Conservation (phyloP, 257 asterid genomes). For the Fraxinus anomala region DNA sequence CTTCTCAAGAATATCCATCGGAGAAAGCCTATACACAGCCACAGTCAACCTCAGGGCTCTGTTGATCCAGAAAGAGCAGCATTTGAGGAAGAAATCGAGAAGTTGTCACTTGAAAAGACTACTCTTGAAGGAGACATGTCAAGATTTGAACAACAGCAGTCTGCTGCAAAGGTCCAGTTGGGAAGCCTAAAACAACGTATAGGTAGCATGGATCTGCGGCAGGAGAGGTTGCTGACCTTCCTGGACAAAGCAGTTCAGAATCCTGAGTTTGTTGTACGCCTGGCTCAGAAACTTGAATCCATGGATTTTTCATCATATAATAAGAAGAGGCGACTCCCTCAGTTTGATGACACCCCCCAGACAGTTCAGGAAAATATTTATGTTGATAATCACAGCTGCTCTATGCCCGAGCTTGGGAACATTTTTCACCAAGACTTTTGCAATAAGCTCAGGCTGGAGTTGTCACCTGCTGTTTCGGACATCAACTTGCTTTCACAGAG, state of each 20-base stretch:
- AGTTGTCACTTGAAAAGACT: constrained; percentile 68
- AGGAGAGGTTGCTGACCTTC: constrained; percentile 56
- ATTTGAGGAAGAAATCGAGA: constrained; percentile 87
- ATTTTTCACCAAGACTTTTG: constrained; percentile 51
- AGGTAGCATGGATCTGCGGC: constrained; percentile 68
- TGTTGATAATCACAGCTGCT: constrained; percentile 56
- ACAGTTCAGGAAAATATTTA: constrained; percentile 47
- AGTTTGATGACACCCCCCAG: constrained; percentile 47
- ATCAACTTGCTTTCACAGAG: constrained; percentile 65
- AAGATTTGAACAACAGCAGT: constrained; percentile 57
- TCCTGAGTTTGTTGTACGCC: constrained; percentile 65
- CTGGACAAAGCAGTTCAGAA: constrained; percentile 63
- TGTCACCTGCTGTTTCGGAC: constrained; percentile 76
- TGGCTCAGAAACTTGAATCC: constrained; percentile 73
- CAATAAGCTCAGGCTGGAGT: constrained; percentile 74
- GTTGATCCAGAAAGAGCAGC: constrained; percentile 79
- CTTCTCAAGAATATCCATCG: constrained; percentile 87
- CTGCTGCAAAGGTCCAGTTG: constrained; percentile 62
- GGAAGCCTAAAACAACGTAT: constrained; percentile 60
- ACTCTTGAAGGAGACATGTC: constrained; percentile 56
- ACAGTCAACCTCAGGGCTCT: constrained; percentile 80
- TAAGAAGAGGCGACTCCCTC: constrained; percentile 85
- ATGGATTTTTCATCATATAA: constrained; percentile 78
- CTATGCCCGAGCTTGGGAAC: constrained; percentile 51
- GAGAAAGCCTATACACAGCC: constrained; percentile 96